Base-by-base conservation (phyloP, 805 yeast genomes). In the Starmerella bombi region DNA sequence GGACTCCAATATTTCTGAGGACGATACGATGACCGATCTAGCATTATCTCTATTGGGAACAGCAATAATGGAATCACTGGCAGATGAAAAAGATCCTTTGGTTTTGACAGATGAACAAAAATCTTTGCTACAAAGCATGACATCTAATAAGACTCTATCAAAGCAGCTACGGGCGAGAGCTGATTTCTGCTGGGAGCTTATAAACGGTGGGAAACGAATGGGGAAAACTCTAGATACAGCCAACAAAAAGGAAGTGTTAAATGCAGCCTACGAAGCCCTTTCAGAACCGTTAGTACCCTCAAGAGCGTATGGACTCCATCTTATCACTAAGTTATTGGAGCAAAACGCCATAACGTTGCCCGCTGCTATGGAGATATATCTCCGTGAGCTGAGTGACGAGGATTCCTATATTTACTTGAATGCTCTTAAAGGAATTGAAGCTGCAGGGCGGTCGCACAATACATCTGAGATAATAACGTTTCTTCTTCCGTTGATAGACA, bases 401-500 rank as follows among this genome's bases (percentile, higher is more conserved):
- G 98, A 88, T 44, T 94, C 98, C 0, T 88, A 76, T 57, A 73
- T 91, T 14, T 91, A 83, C 55, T 57, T 91, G 40, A 88, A 83
- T 53, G 80, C 79, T 1, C 81, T 91, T 46, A 83, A 80, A 52
- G 86, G 91, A 0, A 59, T 91, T 20, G 77, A 75, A 33, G 65
- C 70, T 14, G 40, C 47, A 2, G 44, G 41, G 3, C 34, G 25
- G 7, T 18, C 29, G 2, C 17, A 36, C 17, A 18, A 25, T n/a
- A 28, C 44, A 2, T 28, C 34, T 1, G 34, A 31, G 9, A 44
- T 46, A 5, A 21, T 46, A 7, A 38, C 32, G 6, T 29, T 22
- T 3, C 36, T 46, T 12, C 19, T 37, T 5, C 45, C 45, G 1
- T 21, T 25, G 1, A 14, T 38, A 3, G 14, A 17, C 3, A 20